These are phyloP conservation scores for Pholiota molesta DNA, from an alignment of 768 basidiomycete genomes.

Conservation along the genomic window DNA sequence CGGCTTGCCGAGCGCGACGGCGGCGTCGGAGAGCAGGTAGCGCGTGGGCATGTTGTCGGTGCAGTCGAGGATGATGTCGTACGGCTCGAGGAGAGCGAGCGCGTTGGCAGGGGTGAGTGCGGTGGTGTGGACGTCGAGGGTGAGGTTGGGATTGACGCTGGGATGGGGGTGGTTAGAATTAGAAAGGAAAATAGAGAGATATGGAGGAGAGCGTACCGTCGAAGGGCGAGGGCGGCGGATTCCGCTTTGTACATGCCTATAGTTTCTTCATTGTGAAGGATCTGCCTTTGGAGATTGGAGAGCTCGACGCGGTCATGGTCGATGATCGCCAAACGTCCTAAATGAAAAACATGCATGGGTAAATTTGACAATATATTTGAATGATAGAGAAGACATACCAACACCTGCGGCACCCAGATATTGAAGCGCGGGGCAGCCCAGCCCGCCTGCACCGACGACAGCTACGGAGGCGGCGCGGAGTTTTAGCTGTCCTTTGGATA, in stretches of 20 bases:
- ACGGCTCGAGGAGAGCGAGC: conserved; percentile 55
- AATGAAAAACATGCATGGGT: conserved; percentile 5
- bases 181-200: background rate
- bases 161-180: conserved; percentile 31
- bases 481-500: conserved; percentile 74
- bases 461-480: conserved; percentile 75
- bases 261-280: conserved; percentile 79
- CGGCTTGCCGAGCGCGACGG: conserved; percentile 74
- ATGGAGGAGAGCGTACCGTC: conserved; percentile 45
- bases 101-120: conserved; percentile 70
- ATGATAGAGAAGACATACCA: conserved; percentile 50
- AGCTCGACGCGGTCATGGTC: conserved; percentile 89
- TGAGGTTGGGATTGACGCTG: conserved; percentile 79
- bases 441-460: conserved; percentile 93
- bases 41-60: conserved; percentile 93
- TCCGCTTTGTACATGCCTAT: conserved; percentile 81
- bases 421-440: conserved; percentile 95
- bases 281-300: conserved; percentile 91
- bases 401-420: conserved; percentile 93
- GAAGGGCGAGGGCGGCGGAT: conserved; percentile 75
- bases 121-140: conserved; percentile 53
- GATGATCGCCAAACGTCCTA: conserved; percentile 83
- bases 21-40: conserved; percentile 89
- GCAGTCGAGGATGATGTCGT: conserved; percentile 88
- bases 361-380: background rate